Evolutionary conservation across 2,329 filamentous ascomycete species (phyloP).

Genomic region (Diaporthe velutina): DNA sequence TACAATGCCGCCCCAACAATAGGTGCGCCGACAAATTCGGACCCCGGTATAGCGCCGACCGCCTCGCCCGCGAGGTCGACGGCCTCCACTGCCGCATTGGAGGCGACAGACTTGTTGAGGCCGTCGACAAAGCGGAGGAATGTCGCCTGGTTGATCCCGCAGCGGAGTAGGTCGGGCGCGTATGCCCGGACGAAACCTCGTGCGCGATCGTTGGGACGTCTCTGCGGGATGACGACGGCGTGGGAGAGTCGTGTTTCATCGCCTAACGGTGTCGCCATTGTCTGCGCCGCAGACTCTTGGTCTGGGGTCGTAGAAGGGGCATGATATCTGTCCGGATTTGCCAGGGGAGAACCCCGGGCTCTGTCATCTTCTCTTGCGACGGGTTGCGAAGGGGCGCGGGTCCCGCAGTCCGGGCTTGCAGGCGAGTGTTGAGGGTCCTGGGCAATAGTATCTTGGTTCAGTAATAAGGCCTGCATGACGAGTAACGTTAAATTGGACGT

Average conservation of each 20-base stretch:
- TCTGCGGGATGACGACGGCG: not conserved
- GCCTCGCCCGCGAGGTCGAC: not conserved
- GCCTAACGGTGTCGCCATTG: not conserved
- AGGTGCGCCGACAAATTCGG: not conserved
- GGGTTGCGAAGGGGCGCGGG: not conserved
- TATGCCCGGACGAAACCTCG: slow-evolving; percentile 6
- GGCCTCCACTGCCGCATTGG: not conserved
- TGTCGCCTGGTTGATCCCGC: not conserved
- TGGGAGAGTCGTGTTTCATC: not conserved
- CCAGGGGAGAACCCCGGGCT: too few species aligned
- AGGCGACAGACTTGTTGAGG: not conserved
- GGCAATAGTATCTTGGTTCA: not conserved
- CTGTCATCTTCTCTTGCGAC: too few species aligned
- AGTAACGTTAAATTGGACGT: not conserved
- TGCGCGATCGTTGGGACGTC: not conserved
- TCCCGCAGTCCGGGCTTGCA: not conserved
- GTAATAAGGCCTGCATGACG: not conserved
- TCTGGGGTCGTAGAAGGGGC: too few species aligned
- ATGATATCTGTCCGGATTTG: too few species aligned
- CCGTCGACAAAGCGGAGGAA: not conserved
- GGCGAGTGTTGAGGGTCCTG: not conserved
- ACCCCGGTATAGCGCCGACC: not conserved
- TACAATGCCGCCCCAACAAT: not conserved
- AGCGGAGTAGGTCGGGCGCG: not conserved
- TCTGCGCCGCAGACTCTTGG: too few species aligned